Evolutionary conservation across 768 basidiomycete genomes (phyloP).

Genomic region (Boletus insuetus): DNA sequence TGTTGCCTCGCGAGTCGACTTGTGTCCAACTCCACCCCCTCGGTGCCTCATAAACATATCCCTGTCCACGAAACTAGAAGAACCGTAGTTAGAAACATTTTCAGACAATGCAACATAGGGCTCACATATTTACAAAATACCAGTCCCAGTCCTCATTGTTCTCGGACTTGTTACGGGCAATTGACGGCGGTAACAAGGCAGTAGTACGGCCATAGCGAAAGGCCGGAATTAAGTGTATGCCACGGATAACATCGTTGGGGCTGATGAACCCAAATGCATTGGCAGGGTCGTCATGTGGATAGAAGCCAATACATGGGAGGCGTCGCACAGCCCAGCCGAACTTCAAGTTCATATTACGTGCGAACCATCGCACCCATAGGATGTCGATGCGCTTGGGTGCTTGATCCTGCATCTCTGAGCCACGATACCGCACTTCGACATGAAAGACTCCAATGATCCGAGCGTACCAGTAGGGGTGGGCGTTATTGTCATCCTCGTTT

Average conservation of each 20-base stretch:
- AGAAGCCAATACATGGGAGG: background rate
- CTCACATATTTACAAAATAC: slow-evolving; percentile 1
- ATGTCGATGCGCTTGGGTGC: background rate
- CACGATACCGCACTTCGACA: background rate
- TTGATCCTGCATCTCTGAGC: background rate
- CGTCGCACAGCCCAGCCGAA: background rate
- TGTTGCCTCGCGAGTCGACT: background rate
- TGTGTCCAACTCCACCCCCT: background rate
- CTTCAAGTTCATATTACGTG: background rate
- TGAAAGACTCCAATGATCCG: slow-evolving; percentile 9
- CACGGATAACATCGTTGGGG: background rate
- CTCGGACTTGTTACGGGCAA: background rate
- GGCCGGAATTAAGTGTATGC: background rate
- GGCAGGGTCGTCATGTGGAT: background rate
- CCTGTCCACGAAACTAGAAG: background rate
- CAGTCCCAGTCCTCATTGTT: background rate
- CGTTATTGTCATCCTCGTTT: slow-evolving; percentile 16
- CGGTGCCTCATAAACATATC: slow-evolving; percentile 3
- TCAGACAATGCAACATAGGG: accelerated
- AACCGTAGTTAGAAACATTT: background rate
- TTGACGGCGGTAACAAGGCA: background rate
- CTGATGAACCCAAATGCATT: background rate
- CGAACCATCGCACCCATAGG: background rate
- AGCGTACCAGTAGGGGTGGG: slow-evolving; percentile 41
- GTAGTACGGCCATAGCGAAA: background rate